Base-by-base conservation (phyloP, 306 rosid species). In the Inga laurina region DNA sequence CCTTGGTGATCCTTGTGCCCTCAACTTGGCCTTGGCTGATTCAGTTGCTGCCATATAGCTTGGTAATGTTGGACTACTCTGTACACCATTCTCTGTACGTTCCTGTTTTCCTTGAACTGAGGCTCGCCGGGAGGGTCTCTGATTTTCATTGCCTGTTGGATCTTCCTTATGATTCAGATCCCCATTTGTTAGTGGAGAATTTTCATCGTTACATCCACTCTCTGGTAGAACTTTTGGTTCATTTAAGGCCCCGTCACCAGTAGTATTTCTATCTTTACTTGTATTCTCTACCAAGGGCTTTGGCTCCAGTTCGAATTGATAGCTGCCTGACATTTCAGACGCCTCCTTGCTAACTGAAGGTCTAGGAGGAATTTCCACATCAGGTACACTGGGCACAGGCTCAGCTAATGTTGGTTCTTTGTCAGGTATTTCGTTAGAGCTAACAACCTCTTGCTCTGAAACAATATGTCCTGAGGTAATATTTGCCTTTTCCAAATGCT, bases 31-130 rank as follows among this genome's bases (percentile, higher is more conserved):
- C 91, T 88, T 97, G 32, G 97, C 99, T 79, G 99, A 97, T 91
- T 89, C 92, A 83, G 99, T 97, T 81, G 97, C 99, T 66, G 94
- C 94, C 99, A 97, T 97, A 84, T 97, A 97, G 85, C 99, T 97
- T 10, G 97, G 99, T 77, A 97, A 13, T 22, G 88, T 86, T 71
- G 97, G 97, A 89, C 93, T 90, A 82, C 73, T 89, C 86, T 92
- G 97, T 61, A 73, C 37, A 74, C 89, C 98, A 73, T 94, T 94
- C 83, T 96, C 99, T 8, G 88, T 76, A 39, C 87, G 90, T 75
- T 94, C 98, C 87, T 89, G 97, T 89, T 96, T 94, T 59, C 89
- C 88, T 44, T 88, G 90, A 87, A 70, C 72, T 54, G 90, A 90
- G 70, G 88, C 56, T 77, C 93, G 94, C 75, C 88, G 81, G 86